Percentiles rank a stretch among this genome's conserved stretches.
Conservation (phyloP, 163 green algal species). For the Trebouxiophyceae sp. region DNA sequence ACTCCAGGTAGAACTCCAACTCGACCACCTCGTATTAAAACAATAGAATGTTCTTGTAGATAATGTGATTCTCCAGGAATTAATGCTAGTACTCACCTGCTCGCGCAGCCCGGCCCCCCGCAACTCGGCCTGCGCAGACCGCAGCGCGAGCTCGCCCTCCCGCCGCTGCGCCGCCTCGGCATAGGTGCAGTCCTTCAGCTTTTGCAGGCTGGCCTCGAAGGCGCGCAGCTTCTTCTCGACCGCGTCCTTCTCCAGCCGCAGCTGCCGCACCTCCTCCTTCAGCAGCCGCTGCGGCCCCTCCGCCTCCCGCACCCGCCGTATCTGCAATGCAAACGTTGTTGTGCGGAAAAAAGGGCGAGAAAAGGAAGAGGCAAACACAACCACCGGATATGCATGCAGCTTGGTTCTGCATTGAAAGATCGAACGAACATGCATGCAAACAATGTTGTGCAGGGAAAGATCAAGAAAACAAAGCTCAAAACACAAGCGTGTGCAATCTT, state of each 20-base stretch:
- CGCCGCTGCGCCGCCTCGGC: slow-evolving; percentile 10
- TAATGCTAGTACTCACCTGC: slow-evolving; percentile 56
- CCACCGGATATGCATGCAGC: too few relatives aligned
- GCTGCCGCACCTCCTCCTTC: slow-evolving; percentile 4
- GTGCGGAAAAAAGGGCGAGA: too few relatives aligned
- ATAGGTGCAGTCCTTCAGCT: slow-evolving; percentile 18
- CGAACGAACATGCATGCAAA: too few relatives aligned
- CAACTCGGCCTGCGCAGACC: slow-evolving; percentile 9
- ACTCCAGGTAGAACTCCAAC: slow-evolving; percentile 84
- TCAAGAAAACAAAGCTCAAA: too few relatives aligned
- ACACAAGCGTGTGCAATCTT: too few relatives aligned
- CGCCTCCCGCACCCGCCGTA: too few relatives aligned
- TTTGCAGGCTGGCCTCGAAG: slow-evolving; percentile 16
- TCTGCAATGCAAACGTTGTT: too few relatives aligned
- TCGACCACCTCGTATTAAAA: slow-evolving; percentile 69
- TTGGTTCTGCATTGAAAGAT: too few relatives aligned
- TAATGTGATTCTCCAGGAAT: slow-evolving; percentile 84
- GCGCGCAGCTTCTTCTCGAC: slow-evolving; percentile 11
- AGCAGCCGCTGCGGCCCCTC: not conserved
- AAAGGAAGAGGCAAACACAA: too few relatives aligned
- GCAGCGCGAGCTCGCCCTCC: slow-evolving; percentile 4
- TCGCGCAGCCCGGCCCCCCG: slow-evolving; percentile 7
- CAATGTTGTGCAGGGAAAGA: too few relatives aligned
- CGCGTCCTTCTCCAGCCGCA: slow-evolving; percentile 14
- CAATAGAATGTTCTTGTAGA: slow-evolving; percentile 81